phyloP scores from a whole-genome alignment of 768 basidiomycete species.

The Boletus sp. region DNA sequence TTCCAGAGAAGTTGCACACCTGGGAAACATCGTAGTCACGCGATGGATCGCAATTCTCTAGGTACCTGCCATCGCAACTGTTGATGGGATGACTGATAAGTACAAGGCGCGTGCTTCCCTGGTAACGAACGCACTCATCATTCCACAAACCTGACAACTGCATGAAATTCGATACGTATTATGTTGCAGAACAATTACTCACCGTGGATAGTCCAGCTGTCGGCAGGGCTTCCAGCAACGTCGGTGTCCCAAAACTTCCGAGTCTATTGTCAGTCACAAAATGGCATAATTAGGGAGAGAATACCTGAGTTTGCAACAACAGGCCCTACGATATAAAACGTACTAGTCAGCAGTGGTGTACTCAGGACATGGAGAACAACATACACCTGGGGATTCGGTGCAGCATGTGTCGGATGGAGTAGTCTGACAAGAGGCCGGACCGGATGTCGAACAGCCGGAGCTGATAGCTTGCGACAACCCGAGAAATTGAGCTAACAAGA shows the following conservation, averaged over 20 bases:
- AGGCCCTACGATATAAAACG: conserved; percentile 45
- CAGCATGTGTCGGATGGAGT: conserved; percentile 52
- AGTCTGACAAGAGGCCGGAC: conserved; percentile 54
- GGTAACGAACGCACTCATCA: conserved; percentile 44
- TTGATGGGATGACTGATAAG: neutral
- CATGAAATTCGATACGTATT: conserved; percentile 1
- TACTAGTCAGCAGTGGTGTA: neutral
- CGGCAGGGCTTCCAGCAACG: conserved; percentile 56
- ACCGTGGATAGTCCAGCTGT: conserved; percentile 80
- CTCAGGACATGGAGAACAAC: conserved; percentile 19
- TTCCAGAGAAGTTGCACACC: conserved; percentile 26
- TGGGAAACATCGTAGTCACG: conserved; percentile 45
- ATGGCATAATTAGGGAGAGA: neutral
- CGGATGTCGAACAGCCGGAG: conserved; percentile 54
- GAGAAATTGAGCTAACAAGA: conserved; percentile 21
- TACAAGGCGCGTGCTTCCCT: neutral
- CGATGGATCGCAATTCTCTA: conserved; percentile 38
- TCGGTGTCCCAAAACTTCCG: conserved; percentile 71
- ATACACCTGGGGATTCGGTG: conserved; percentile 63
- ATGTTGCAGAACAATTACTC: conserved; percentile 14
- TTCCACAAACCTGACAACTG: conserved; percentile 57
- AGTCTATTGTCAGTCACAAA: neutral
- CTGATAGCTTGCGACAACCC: conserved; percentile 28
- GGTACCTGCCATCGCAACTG: conserved; percentile 54
- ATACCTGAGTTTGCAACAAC: conserved; percentile 54